A percentile compares a stretch with the other conserved stretches of the same genome.
phyloP scores from a whole-genome alignment of 768 basidiomycete species.

The Paxillus rubicundulus region DNA sequence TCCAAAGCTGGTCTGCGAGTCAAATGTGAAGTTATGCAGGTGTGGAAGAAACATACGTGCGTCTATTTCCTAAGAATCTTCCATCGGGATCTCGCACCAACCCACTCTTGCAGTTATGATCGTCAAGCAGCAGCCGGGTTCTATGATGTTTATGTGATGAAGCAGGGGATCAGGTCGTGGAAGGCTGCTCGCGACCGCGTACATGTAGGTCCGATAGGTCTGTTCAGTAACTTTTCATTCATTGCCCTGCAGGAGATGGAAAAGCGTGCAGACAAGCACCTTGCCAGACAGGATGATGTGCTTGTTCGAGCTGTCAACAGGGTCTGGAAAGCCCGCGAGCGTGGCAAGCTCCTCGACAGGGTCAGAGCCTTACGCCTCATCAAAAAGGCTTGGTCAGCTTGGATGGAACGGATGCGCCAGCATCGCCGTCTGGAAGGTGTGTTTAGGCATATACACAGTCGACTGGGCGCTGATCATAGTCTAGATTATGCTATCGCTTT shows the following conservation, averaged over 20 bases:
- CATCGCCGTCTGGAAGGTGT: constrained; percentile 47
- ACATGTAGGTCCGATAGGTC: constrained; percentile 38
- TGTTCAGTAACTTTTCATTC: constrained; percentile 3
- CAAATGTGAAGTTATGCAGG: constrained; percentile 43
- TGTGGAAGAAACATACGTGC: constrained; percentile 61
- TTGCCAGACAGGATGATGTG: constrained; percentile 54
- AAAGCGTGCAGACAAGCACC: constrained; percentile 53
- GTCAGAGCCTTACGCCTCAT: constrained; percentile 46
- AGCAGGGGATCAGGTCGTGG: constrained; percentile 52
- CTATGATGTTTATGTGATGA: constrained; percentile 43
- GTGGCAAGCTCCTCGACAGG: constrained; percentile 54
- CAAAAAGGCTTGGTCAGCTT: constrained; percentile 46
- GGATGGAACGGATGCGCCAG: constrained; percentile 46
- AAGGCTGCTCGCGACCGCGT: constrained; percentile 48
- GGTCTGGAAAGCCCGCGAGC: constrained; percentile 69
- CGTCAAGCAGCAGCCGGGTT: constrained; percentile 43
- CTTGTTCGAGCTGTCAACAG: constrained; percentile 57
- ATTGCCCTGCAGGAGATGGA: constrained; percentile 48
- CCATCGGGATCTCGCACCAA: constrained; percentile 3
- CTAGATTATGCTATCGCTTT: constrained; percentile 53
- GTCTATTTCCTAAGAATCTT: constrained; percentile 21
- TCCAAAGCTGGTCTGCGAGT: constrained; percentile 49
- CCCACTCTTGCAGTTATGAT: constrained; percentile 38
- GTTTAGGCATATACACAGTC: constrained; percentile 5
- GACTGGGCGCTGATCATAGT: constrained; percentile 11